Conservation (phyloP, 768 basidiomycete species). For the Naganishia kalamii region DNA sequence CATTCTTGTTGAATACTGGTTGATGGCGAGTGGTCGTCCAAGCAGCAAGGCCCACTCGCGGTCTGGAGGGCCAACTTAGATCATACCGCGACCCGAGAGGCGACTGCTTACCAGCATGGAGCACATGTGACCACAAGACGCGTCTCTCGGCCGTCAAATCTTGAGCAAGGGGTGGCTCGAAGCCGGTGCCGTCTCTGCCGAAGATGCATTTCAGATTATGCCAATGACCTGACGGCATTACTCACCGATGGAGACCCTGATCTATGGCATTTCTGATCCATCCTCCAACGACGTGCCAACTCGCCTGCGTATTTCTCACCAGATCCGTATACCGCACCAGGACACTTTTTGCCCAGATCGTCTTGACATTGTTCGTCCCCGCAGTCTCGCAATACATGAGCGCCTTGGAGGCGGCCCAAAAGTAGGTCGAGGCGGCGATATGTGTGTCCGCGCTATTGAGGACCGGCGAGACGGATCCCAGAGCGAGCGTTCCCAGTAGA, state of each 20-base stretch:
- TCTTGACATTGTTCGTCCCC: conserved; percentile 14
- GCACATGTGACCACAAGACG: conserved; percentile 20
- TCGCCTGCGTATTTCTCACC: conserved; percentile 16
- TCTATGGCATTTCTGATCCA: conserved; percentile 20
- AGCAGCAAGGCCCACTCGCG: conserved; percentile 21
- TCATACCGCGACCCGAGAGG: background rate
- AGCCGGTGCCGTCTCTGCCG: conserved; percentile 12
- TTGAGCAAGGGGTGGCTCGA: conserved; percentile 10
- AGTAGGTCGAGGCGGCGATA: conserved; percentile 7
- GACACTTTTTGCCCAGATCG: conserved; percentile 19
- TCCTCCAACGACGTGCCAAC: conserved; percentile 16
- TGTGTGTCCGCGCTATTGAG: conserved; percentile 17
- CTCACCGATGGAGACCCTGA: conserved; percentile 20
- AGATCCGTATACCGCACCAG: conserved; percentile 20
- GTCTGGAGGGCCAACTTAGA: background rate
- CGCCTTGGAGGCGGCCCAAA: conserved; percentile 20
- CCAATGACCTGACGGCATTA: background rate
- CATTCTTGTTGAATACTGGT: conserved; percentile 20
- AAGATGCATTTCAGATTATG: background rate
- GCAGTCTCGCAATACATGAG: conserved; percentile 20
- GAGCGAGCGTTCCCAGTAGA: conserved; percentile 9
- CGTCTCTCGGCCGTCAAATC: conserved; percentile 18
- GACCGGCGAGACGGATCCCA: conserved; percentile 19
- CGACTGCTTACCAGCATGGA: conserved; percentile 16
- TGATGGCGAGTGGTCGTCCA: conserved; percentile 17